These are phyloP conservation scores for Aegilops tauschii DNA, from an alignment of 176 grass and related monocot species.

Conservation along the genomic window DNA sequence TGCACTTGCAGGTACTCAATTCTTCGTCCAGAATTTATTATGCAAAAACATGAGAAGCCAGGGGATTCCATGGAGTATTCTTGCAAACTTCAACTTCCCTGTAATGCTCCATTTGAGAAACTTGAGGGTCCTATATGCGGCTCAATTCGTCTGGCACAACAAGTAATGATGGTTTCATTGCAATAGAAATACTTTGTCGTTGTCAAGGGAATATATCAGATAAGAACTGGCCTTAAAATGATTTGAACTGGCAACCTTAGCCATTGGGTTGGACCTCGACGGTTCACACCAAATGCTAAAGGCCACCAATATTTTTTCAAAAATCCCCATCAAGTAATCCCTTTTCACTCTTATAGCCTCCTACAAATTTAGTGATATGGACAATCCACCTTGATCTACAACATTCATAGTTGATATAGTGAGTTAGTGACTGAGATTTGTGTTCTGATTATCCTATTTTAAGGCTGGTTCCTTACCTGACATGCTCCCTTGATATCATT, in stretches of 20 bases:
- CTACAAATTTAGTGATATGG: not conserved
- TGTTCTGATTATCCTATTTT: slow-evolving; percentile 19
- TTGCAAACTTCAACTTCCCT: slow-evolving; percentile 94
- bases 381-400: not conserved
- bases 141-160: slow-evolving; percentile 88
- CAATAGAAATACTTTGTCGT: not conserved
- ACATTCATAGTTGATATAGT: slow-evolving; percentile 1
- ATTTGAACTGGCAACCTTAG: not conserved
- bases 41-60: slow-evolving; percentile 72
- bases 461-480: not conserved
- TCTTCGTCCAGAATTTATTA: slow-evolving; percentile 95
- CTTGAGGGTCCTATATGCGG: slow-evolving; percentile 93
- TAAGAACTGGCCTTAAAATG: not conserved
- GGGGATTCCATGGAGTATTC: slow-evolving; percentile 79
- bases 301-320: not conserved
- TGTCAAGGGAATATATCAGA: slow-evolving; percentile 1
- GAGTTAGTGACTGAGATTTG: not conserved
- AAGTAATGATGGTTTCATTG: slow-evolving; percentile 54
- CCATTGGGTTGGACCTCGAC: not conserved
- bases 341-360: not conserved
- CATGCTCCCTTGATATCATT: slow-evolving; percentile 10
- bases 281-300: not conserved
- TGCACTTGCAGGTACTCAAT: slow-evolving; percentile 73
- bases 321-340: not conserved
- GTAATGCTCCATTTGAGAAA: slow-evolving; percentile 96